A percentile compares a stretch with the other conserved stretches of the same genome.
Evolutionary conservation across 2,329 filamentous ascomycete genomes (phyloP).

Genomic region (Tolypocladium inflatum): DNA sequence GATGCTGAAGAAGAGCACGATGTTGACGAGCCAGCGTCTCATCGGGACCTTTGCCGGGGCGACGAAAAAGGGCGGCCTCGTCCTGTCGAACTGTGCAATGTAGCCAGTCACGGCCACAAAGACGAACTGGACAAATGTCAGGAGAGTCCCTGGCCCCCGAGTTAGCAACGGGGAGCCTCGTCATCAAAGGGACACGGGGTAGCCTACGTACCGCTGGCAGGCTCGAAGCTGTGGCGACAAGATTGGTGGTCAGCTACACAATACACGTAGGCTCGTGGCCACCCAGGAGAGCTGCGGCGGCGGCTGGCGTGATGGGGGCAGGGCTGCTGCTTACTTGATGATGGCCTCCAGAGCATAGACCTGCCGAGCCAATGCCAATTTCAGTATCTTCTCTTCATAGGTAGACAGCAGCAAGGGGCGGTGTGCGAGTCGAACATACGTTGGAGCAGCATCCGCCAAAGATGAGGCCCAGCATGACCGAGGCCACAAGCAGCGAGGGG

Average conservation of each 20-base stretch:
- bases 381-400: background rate
- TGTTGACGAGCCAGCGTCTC: constrained; percentile 78
- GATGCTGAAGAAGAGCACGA: constrained; percentile 82
- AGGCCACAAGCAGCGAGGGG: constrained; percentile 42
- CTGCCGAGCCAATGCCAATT: constrained; percentile 34
- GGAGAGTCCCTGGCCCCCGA: constrained; percentile 55
- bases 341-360: constrained; percentile 96
- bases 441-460: constrained; percentile 95
- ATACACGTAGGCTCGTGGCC: background rate
- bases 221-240: constrained; percentile 55
- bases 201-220: constrained; percentile 58
- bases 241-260: constrained; percentile 5
- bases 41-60: constrained; percentile 73
- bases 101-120: constrained; percentile 74
- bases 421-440: constrained; percentile 38
- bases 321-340: constrained; percentile 59
- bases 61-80: constrained; percentile 61
- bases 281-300: background rate
- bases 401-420: background rate
- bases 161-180: background rate
- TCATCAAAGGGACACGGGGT: background rate
- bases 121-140: constrained; percentile 83
- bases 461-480: constrained; percentile 70
- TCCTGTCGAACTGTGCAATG: constrained; percentile 62
- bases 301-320: background rate